These are phyloP conservation scores for Epipyxis sp. DNA, from an alignment of 108 stramenopile species.

Conservation along the genomic window DNA sequence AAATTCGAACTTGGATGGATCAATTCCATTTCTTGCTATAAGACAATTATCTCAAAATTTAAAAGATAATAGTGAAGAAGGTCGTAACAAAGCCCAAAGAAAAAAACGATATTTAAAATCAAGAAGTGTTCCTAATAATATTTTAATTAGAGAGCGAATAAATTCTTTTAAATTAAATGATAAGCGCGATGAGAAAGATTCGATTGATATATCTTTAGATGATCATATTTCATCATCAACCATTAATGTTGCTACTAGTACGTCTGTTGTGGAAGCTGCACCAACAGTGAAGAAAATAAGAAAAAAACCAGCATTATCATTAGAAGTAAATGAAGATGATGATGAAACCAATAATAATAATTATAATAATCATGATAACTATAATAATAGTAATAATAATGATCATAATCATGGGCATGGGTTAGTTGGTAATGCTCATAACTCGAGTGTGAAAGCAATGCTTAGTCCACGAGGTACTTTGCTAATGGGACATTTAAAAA, in stretches of 20 bases:
- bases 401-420: neutral
- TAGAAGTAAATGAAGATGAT: neutral
- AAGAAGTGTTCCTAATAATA: neutral
- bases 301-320: neutral
- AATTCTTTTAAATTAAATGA: neutral
- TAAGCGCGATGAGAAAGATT: no score
- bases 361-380: no score
- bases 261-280: no score
- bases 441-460: neutral
- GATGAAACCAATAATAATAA: neutral
- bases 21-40: neutral
- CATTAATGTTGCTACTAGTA: no score
- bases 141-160: neutral
- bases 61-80: no score
- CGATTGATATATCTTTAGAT: no score
- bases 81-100: neutral
- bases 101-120: constrained; percentile 20
- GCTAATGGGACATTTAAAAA: neutral
- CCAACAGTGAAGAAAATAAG: neutral
- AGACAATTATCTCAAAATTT: constrained; percentile 11
- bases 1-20: no score
- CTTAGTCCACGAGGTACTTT: neutral
- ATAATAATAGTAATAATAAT: neutral
- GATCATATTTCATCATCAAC: no score
- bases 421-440: neutral